Evolutionary conservation across 2,329 filamentous ascomycete species (phyloP), one percentile per base, ranked within the genome.

Genomic region (Nemania sp.): DNA sequence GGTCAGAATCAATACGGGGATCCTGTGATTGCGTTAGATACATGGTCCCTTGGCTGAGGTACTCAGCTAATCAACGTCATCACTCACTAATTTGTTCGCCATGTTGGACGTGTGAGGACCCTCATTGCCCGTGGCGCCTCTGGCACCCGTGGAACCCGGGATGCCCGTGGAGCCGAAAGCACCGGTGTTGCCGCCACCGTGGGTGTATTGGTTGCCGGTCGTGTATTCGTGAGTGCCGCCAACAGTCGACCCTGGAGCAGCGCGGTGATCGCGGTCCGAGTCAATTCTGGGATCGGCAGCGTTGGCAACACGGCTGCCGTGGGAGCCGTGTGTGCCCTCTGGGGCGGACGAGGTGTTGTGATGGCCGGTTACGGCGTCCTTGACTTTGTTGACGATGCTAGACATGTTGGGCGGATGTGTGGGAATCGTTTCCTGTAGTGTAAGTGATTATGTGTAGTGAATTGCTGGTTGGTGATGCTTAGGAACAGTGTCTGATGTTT

Each of bases 321-420:
- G 72, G 32, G 71, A 60, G 45, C 72, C 74, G 50, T 75, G 69
- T n/a, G 73, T 69, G 25, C 68, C 72, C 58, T 72, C 69, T 12
- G 72, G 68, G 39, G 64, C 65, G 20, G 68, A 66, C 11, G 65
- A 62, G 39, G 56, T 51, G 17, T 62, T 50, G 69, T 80, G 77
- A 73, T 81, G 77, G 63, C 77, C 75, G 68, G 77, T 71, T 60
- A 85, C 72, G 64, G 77, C 81, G 3, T 85, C 82, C 80, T 86
- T 86, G 73, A 85, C 79, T 76, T 86, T 86, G 79, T 86, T 81
- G 71, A 85, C 74, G 69, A 86, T 76, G 67, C 75, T 74, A 74
- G 83, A 84, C 83, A 86, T 86, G 71, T 63, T 84, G 77, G 59
- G 49, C 70, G 60, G 32, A 21, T 56, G 48, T 57, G 34, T 42